Evolutionary conservation across 768 basidiomycete species (phyloP), one percentile per base, ranked within the genome.

Genomic region (Mycena latifolia): DNA sequence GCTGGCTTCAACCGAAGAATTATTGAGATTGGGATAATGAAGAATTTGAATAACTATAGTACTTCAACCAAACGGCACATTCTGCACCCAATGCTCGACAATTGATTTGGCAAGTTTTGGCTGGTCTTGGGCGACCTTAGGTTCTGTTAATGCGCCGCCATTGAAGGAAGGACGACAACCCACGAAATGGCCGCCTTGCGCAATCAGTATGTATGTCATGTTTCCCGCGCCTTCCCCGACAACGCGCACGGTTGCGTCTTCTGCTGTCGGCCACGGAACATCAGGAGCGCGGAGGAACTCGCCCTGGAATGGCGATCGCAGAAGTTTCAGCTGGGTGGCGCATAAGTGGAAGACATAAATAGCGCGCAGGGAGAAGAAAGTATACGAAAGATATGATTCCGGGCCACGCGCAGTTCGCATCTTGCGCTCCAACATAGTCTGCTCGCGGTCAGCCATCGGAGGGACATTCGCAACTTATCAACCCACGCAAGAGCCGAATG

Each of bases 161-260:
- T 18, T 51, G 28, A 17, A 18, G 3, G 17, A 12, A 28, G 7
- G 47, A 41, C 31, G 31, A 41, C 22, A 20, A 9, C 75, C 45
- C 55, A 80, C 77, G 43, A 78, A 74, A 72, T 80, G 79, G 0
- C 79, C 78, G 6, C 72, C 78, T 15, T 74, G 69, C 14, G 63
- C 65, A n/a, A 78, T 35, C n/a, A 79, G 66, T 14, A 78, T 67
- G 61, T 0, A n/a, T n/a, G n/a, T n/a, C n/a, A n/a, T n/a, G n/a
- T n/a, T n/a, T n/a, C n/a, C n/a, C n/a, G n/a, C n/a, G n/a, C n/a
- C n/a, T n/a, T n/a, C n/a, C n/a, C n/a, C n/a, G n/a, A n/a, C n/a
- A n/a, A n/a, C n/a, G n/a, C n/a, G n/a, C n/a, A n/a, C n/a, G n/a
- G n/a, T n/a, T n/a, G n/a, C n/a, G n/a, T n/a, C n/a, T n/a, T n/a